phyloP scores from a whole-genome alignment of 768 basidiomycete genomes.

The Leccinum disarticulatum region DNA sequence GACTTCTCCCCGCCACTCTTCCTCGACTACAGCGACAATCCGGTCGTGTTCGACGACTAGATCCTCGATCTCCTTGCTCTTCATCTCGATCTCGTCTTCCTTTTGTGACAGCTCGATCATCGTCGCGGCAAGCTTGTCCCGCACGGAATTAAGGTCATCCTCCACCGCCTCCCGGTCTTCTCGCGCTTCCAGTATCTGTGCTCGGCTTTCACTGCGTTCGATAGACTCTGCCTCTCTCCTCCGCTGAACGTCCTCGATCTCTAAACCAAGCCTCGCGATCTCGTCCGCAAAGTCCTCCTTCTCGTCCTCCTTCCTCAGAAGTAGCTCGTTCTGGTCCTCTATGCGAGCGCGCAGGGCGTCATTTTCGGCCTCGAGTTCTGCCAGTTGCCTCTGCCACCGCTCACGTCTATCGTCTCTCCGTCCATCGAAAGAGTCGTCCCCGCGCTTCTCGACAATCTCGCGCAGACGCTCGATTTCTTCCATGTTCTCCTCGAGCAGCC shows the following conservation, averaged over 20 bases:
- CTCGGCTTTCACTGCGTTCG: constrained; percentile 74
- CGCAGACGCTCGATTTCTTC: constrained; percentile 78
- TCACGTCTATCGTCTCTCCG: constrained; percentile 41
- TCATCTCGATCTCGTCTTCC: constrained; percentile 83
- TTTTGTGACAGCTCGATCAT: constrained; percentile 83
- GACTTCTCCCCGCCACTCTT: constrained; percentile 87
- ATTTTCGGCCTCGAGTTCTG: constrained; percentile 62
- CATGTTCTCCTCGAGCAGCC: constrained; percentile 75
- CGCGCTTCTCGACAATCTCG: constrained; percentile 62
- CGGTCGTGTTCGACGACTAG: constrained; percentile 71
- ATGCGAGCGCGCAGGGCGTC: constrained; percentile 57
- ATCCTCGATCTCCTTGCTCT: constrained; percentile 76
- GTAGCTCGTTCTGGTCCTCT: constrained; percentile 57
- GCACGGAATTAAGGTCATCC: constrained; percentile 67
- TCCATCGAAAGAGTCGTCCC: constrained; percentile 42
- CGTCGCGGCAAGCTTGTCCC: constrained; percentile 76
- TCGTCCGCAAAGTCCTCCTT: constrained; percentile 69
- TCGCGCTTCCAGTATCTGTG: constrained; percentile 64
- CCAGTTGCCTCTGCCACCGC: constrained; percentile 48
- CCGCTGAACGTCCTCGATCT: constrained; percentile 65
- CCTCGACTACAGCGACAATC: constrained; percentile 71
- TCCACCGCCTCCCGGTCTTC: constrained; percentile 81
- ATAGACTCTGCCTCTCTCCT: constrained; percentile 60
- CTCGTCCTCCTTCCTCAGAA: constrained; percentile 65
- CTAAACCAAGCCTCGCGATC: constrained; percentile 59